These are phyloP conservation scores for Alternaria gansuensis DNA, from an alignment of 2,329 filamentous ascomycete species.

Conservation along the genomic window DNA sequence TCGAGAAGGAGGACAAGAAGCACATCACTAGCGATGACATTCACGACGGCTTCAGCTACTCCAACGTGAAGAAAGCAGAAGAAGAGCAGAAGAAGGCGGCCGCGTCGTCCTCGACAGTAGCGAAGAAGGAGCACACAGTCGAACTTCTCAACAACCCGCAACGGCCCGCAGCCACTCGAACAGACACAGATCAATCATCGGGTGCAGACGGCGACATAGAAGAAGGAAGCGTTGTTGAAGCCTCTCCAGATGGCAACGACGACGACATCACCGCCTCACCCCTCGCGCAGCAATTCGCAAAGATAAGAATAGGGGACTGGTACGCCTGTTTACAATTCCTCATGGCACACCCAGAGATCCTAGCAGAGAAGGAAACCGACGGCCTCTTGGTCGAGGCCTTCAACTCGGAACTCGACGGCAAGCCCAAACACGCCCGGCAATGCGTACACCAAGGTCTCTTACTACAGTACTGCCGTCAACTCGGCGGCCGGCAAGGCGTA, in stretches of 20 bases:
- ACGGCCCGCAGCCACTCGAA: slow-evolving; percentile 48
- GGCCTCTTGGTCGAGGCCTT: slow-evolving; percentile 91
- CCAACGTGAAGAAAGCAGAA: slow-evolving; percentile 67
- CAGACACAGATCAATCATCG: slow-evolving; percentile 60
- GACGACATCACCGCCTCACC: slow-evolving; percentile 79
- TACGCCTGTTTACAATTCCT: slow-evolving; percentile 78
- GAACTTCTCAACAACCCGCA: slow-evolving; percentile 79
- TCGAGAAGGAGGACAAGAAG: slow-evolving; percentile 83
- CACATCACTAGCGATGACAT: slow-evolving; percentile 96
- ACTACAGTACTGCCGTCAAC: slow-evolving; percentile 90
- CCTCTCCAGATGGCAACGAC: slow-evolving; percentile 57
- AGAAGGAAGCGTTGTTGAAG: slow-evolving; percentile 57
- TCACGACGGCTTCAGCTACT: slow-evolving; percentile 89
- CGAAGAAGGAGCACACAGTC: slow-evolving; percentile 50
- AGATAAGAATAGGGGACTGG: slow-evolving; percentile 80
- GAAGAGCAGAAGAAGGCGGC: slow-evolving; percentile 32
- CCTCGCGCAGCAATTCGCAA: slow-evolving; percentile 80
- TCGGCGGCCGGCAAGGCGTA: slow-evolving; percentile 89
- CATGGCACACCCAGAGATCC: slow-evolving; percentile 76
- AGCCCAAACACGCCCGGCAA: slow-evolving; percentile 79
- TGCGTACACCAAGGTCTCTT: slow-evolving; percentile 94
- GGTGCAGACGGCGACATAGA: slow-evolving; percentile 70
- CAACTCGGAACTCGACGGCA: slow-evolving; percentile 80
- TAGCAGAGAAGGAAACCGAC: slow-evolving; percentile 87
- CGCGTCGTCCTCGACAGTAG: slow-evolving; percentile 36